Base-by-base conservation (phyloP, 108 stramenopile genomes). In the Cyclostephanos tholiformis region DNA sequence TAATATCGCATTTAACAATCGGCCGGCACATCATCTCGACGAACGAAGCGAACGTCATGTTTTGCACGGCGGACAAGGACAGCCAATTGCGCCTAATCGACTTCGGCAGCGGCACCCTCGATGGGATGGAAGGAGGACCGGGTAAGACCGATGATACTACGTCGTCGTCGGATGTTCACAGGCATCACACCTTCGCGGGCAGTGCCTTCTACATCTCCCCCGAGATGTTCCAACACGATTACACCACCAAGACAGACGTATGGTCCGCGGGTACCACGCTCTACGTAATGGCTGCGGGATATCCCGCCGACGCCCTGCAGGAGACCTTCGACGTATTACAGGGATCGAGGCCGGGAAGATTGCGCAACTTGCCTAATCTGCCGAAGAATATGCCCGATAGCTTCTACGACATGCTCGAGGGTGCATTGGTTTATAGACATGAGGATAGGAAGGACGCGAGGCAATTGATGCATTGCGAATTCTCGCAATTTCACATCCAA, bases 161-260 rank as follows among this genome's bases (percentile, higher is more conserved):
- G 16, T n/a, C 65, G 22, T 77, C 55, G 29, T 17, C n/a, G 30
- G 69, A 65, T 17, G 52, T 64, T 35, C 67, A 74, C 7, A 36
- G 39, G 8, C 80, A 91, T 65, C 90, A 89, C 26, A 95, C 93
- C 4, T 95, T 91, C 75, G 91, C 91, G 7, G 93, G 93, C 51
- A 82, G 88, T 0, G 88, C 91, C 14, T 95, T 95, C 63, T 95
- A 95, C 72, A 92, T 91, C 36, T 85, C 84, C 11, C 93, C 93
- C 0, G 91, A 95, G 73, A 92, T 89, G 91, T 95, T 81, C 59
- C 82, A 63, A 85, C 82, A 53, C 88, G 82, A 20, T 5, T 83
- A 83, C 77, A 83, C 82, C 11, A 23, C 63, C n/a, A 77, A 77
- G 43, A 77, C 82, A 3, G 93, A 95, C 55, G 88, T 95, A 3